A percentile compares a stretch with the other conserved stretches of the same genome.
Conservation (phyloP, 257 asterid genomes). For the Rhazya stricta region DNA sequence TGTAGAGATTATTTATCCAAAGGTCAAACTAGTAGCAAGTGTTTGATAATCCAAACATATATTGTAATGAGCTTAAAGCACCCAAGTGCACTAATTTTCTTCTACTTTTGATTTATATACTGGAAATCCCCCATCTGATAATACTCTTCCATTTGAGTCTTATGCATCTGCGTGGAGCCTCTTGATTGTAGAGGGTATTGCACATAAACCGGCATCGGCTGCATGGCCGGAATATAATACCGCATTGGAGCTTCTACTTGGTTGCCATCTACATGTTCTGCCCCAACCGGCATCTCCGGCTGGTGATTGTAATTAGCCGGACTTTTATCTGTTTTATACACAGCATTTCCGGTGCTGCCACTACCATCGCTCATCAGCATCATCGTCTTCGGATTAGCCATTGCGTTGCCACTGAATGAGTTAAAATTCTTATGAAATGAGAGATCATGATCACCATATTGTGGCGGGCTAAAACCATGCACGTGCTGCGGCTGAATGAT, state of each 20-base stretch:
- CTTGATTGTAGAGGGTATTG: constrained; percentile 4
- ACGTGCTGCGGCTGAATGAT: not conserved
- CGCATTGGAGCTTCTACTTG: not conserved
- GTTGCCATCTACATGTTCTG: not conserved
- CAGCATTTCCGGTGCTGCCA: not conserved
- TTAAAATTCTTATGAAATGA: not conserved
- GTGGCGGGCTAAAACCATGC: not conserved
- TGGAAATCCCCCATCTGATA: not conserved
- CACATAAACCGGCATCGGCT: not conserved
- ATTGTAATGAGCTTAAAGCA: not conserved
- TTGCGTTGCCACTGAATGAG: not conserved
- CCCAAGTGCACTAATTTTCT: not conserved
- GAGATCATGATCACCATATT: not conserved
- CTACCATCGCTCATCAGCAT: not conserved
- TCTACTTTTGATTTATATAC: not conserved
- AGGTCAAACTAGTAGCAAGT: not conserved
- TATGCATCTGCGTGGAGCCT: not conserved
- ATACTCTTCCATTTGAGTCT: not conserved
- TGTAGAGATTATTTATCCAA: not conserved
- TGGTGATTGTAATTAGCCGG: not conserved
- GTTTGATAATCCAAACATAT: not conserved
- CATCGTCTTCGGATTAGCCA: not conserved
- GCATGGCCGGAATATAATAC: constrained; percentile 11
- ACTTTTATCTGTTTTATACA: not conserved
- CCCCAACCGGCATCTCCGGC: not conserved